Evolutionary conservation across 23 red algal genomes (phyloP).

Genomic region (Gracilariopsis chorda): DNA sequence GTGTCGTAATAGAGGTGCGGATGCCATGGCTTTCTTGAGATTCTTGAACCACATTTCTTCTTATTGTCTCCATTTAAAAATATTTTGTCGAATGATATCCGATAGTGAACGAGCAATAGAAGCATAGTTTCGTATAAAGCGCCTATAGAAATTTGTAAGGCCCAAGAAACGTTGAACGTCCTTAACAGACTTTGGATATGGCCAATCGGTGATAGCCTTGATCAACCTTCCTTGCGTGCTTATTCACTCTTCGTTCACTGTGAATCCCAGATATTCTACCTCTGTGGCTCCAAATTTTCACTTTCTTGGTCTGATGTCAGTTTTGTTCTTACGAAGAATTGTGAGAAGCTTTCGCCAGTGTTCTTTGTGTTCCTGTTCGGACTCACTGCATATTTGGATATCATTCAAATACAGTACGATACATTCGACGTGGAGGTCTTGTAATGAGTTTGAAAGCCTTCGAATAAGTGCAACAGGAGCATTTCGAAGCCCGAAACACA

Average conservation of each 20-base stretch:
- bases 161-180: slow-evolving; percentile 46
- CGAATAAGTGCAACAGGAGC: slow-evolving; percentile 28
- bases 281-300: not conserved
- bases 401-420: slow-evolving; percentile 38
- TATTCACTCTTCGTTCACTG: not conserved
- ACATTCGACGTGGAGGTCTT: not conserved
- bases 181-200: not conserved
- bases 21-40: slow-evolving; percentile 16
- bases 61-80: not conserved
- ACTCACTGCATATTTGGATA: slow-evolving; percentile 23
- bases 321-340: slow-evolving; percentile 17
- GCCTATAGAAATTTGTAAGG: slow-evolving; percentile 12
- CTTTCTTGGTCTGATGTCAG: slow-evolving; percentile 12
- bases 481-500: slow-evolving; percentile 29
- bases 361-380: slow-evolving; percentile 17
- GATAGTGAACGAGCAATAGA: not conserved
- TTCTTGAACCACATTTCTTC: not conserved
- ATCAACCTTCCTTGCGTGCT: not conserved
- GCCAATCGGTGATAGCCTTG: slow-evolving; percentile 9
- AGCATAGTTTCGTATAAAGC: slow-evolving; percentile 10
- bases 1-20: slow-evolving; percentile 8
- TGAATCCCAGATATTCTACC: slow-evolving; percentile 31
- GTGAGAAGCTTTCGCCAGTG: slow-evolving; percentile 7
- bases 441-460: not conserved
- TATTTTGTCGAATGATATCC: not conserved